phyloP scores from a whole-genome alignment of 768 basidiomycete species.

The Mycena alexandri region DNA sequence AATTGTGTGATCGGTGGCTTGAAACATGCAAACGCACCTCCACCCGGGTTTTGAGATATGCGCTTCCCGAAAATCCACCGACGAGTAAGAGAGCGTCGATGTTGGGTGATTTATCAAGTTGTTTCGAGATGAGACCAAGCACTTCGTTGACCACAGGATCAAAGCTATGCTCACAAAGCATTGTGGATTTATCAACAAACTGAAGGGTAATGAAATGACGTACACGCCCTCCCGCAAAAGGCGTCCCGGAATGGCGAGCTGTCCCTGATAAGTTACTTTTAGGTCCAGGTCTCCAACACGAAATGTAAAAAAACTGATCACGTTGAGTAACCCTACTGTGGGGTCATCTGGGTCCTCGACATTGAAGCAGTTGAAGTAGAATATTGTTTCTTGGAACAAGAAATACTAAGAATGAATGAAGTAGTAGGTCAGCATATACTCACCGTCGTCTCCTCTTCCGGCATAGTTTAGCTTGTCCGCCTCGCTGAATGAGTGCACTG shows the following conservation, averaged over 20 bases:
- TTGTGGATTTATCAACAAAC: background rate
- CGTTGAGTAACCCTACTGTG: conserved; percentile 81
- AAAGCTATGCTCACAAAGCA: conserved; percentile 57
- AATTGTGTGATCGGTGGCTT: too few species aligned
- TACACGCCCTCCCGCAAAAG: conserved; percentile 80
- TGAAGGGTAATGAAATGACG: conserved; percentile 8
- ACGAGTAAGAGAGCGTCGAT: conserved; percentile 90
- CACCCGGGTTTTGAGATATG: conserved; percentile 85
- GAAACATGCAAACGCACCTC: conserved; percentile 61
- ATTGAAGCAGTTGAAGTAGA: conserved; percentile 93
- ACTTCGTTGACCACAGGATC: conserved; percentile 85
- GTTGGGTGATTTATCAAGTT: conserved; percentile 34
- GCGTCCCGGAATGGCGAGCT: conserved; percentile 85
- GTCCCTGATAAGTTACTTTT: too few species aligned
- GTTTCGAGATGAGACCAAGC: conserved; percentile 27
- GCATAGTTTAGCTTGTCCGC: conserved; percentile 86
- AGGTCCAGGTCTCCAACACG: too few species aligned
- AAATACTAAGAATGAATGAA: background rate
- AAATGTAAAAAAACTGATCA: too few species aligned
- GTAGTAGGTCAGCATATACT: conserved; percentile 33
- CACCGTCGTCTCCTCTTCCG: conserved; percentile 83
- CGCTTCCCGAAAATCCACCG: conserved; percentile 90
- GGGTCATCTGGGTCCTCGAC: conserved; percentile 86
- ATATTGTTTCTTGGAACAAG: conserved; percentile 72
- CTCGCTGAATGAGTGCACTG: conserved; percentile 88